A percentile compares a stretch with the other conserved stretches of the same genome.
phyloP scores from a whole-genome alignment of 225 moss, liverwort and hornwort genomes.

The Sphagnum tenellum region DNA sequence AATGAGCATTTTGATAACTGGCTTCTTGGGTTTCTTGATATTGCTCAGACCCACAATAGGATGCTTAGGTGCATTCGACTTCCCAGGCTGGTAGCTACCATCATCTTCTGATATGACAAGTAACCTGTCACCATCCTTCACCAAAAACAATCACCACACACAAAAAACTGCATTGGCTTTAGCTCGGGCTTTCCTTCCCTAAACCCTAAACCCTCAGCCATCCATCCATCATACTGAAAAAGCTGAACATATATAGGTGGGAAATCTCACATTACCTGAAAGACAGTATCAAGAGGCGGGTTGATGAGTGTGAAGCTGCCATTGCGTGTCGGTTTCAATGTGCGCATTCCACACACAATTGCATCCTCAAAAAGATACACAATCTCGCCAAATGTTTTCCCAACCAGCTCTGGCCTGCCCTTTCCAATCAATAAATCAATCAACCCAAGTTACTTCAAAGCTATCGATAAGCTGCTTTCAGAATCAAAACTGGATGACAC shows the following conservation, averaged over 20 bases:
- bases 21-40: constrained; percentile 16
- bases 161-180: no score
- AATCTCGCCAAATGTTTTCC: constrained; percentile 36
- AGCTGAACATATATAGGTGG: no score
- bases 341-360: constrained; percentile 45
- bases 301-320: constrained; percentile 36
- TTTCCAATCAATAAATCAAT: constrained; percentile 1
- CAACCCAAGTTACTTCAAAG: no score
- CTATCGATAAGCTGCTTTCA: neutral
- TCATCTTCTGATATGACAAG: constrained; percentile 46
- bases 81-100: constrained; percentile 33
- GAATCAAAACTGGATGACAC: constrained; percentile 1
- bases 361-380: constrained; percentile 39
- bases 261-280: constrained; percentile 15
- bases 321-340: constrained; percentile 10
- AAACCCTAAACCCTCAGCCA: no score
- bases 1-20: constrained; percentile 32
- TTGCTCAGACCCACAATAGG: constrained; percentile 1
- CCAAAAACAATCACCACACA: no score
- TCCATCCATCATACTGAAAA: no score
- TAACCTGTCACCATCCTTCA: constrained; percentile 39
- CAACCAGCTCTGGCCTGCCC: constrained; percentile 44
- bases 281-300: constrained; percentile 34
- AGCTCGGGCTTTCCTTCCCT: no score
- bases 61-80: constrained; percentile 19